Percentiles rank a stretch among this genome's conserved stretches.
Conservation (phyloP, 306 rosid species). For the Inga oerstediana region DNA sequence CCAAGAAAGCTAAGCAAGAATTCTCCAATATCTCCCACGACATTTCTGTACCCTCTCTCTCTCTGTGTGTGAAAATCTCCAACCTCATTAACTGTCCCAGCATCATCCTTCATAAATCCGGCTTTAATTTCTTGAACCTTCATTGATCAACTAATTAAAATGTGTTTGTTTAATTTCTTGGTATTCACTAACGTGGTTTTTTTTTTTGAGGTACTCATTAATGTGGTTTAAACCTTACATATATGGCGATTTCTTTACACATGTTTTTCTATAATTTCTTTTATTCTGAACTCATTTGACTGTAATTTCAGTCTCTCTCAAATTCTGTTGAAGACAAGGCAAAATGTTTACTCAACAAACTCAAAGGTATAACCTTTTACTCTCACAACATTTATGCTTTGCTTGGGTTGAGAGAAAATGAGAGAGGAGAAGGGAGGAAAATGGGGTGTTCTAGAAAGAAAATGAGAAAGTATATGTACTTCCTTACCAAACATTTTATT, state of each 20-base stretch:
- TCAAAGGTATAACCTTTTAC: conserved; percentile 57
- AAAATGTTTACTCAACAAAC: conserved; percentile 75
- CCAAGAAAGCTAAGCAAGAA: conserved; percentile 55
- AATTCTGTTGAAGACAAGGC: conserved; percentile 85
- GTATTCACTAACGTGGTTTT: not conserved
- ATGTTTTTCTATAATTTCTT: not conserved
- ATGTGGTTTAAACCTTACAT: not conserved
- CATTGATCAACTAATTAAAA: not conserved
- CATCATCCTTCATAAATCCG: not conserved
- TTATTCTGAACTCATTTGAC: not conserved
- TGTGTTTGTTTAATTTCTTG: not conserved
- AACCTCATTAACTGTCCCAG: not conserved
- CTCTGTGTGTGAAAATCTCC: not conserved
- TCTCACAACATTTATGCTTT: not conserved
- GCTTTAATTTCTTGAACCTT: not conserved
- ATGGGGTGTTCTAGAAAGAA: no score
- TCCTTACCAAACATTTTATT: no score
- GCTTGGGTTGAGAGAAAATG: no score
- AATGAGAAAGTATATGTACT: not conserved
- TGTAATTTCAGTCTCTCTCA: conserved; percentile 65
- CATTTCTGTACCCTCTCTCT: conserved; percentile 36
- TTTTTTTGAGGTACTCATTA: no score
- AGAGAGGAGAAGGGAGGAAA: no score
- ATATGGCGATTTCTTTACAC: not conserved
- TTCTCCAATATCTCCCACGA: conserved; percentile 43